Evolutionary conservation across 179 eudicot species (phyloP).

Genomic region (Pouteria campechiana): DNA sequence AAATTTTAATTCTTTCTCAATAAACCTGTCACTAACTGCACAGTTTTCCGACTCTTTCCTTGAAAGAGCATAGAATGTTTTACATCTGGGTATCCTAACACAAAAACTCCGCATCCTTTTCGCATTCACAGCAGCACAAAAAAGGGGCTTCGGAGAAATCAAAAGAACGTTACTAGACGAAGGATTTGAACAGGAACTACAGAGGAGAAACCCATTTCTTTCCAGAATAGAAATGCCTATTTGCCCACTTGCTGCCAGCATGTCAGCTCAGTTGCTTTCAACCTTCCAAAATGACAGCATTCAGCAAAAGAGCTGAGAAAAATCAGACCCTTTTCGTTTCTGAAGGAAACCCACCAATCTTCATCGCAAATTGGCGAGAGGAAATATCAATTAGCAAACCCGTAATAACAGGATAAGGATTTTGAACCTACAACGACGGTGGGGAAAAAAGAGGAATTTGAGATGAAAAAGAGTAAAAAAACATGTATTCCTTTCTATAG

Average conservation of each 20-base stretch:
- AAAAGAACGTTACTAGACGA: constrained; percentile 11
- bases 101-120: not conserved
- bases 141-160: constrained; percentile 12
- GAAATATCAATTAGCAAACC: too few relatives aligned
- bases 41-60: constrained; percentile 8
- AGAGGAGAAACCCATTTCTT: constrained; percentile 2
- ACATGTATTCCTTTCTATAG: too few relatives aligned
- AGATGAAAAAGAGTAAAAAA: too few relatives aligned
- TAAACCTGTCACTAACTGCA: constrained; percentile 7
- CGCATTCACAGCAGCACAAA: constrained; percentile 13
- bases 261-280: too few relatives aligned
- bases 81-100: constrained; percentile 1
- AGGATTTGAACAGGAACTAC: not conserved
- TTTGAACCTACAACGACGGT: too few relatives aligned
- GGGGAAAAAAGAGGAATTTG: too few relatives aligned
- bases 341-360: too few relatives aligned
- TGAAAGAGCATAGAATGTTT: constrained; percentile 3
- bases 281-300: too few relatives aligned
- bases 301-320: too few relatives aligned
- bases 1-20: constrained; percentile 41
- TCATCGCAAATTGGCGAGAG: too few relatives aligned
- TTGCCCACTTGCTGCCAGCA: constrained; percentile 4
- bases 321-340: too few relatives aligned
- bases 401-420: too few relatives aligned
- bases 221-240: constrained; percentile 3